Conservation (phyloP, 192 early-diverging fungal species). For the Oehlia diaphana region DNA sequence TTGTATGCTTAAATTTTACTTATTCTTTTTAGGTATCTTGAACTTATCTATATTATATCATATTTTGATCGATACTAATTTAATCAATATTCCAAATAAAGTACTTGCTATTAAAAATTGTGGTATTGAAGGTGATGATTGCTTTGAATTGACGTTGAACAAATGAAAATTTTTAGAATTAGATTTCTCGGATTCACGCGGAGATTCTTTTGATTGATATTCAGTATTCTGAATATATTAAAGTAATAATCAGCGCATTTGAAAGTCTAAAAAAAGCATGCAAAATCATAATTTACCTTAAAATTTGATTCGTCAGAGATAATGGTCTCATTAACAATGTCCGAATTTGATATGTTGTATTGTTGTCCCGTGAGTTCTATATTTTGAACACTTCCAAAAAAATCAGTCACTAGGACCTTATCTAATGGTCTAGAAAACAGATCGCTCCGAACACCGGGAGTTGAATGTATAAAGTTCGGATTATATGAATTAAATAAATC, state of each 20-base stretch:
- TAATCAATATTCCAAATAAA: conserved; percentile 4
- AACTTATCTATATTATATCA: background rate
- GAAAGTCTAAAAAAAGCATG: background rate
- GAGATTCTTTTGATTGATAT: too few relatives aligned
- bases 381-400: conserved; percentile 94
- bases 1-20: too few relatives aligned
- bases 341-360: conserved; percentile 32
- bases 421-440: conserved; percentile 76
- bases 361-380: conserved; percentile 73
- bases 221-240: background rate
- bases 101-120: conserved; percentile 17
- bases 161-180: conserved; percentile 18
- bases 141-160: conserved; percentile 8
- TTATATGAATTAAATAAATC: conserved; percentile 87
- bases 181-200: background rate
- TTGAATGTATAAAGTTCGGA: conserved; percentile 69
- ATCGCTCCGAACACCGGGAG: conserved; percentile 84
- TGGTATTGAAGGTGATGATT: background rate
- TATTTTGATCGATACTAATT: background rate
- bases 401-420: conserved; percentile 89
- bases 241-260: background rate
- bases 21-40: too few relatives aligned
- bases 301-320: background rate
- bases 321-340: background rate
- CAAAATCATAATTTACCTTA: background rate